These are phyloP conservation scores for Didymella keratinophila DNA, from an alignment of 2,329 filamentous ascomycete genomes.

Conservation along the genomic window DNA sequence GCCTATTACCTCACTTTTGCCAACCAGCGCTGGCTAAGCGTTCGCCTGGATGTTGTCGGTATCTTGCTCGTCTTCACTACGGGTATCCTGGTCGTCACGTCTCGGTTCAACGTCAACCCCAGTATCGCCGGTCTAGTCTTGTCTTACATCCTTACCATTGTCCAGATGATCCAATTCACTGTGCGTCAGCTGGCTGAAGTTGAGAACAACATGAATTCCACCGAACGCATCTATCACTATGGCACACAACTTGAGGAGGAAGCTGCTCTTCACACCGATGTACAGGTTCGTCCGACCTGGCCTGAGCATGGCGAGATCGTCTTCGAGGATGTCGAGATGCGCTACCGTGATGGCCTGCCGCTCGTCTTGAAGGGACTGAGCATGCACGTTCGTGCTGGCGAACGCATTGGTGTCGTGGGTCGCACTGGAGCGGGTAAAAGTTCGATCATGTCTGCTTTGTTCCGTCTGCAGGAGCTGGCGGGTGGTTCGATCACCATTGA, in stretches of 20 bases:
- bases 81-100: slow-evolving; percentile 90
- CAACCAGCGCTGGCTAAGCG: slow-evolving; percentile 91
- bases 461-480: slow-evolving; percentile 68
- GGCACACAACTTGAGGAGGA: slow-evolving; percentile 87
- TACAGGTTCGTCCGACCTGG: slow-evolving; percentile 76
- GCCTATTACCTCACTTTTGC: slow-evolving; percentile 96
- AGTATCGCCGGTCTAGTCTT: slow-evolving; percentile 88
- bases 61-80: slow-evolving; percentile 85
- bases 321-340: slow-evolving; percentile 61
- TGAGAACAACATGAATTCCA: slow-evolving; percentile 97
- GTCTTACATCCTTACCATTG: slow-evolving; percentile 90
- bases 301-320: slow-evolving; percentile 79
- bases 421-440: slow-evolving; percentile 85
- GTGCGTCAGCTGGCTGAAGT: slow-evolving; percentile 94
- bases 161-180: slow-evolving; percentile 95
- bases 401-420: slow-evolving; percentile 82
- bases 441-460: slow-evolving; percentile 82
- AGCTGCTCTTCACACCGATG: slow-evolving; percentile 75
- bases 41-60: slow-evolving; percentile 84
- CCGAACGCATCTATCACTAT: slow-evolving; percentile 91
- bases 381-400: slow-evolving; percentile 77
- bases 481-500: slow-evolving; percentile 59
- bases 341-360: slow-evolving; percentile 59
- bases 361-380: slow-evolving; percentile 58
- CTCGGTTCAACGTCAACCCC: slow-evolving; percentile 82